A percentile compares a stretch with the other conserved stretches of the same genome.
These are phyloP conservation scores for Calonectria hawksworthii DNA, from an alignment of 2,329 filamentous ascomycete species.

Conservation along the genomic window DNA sequence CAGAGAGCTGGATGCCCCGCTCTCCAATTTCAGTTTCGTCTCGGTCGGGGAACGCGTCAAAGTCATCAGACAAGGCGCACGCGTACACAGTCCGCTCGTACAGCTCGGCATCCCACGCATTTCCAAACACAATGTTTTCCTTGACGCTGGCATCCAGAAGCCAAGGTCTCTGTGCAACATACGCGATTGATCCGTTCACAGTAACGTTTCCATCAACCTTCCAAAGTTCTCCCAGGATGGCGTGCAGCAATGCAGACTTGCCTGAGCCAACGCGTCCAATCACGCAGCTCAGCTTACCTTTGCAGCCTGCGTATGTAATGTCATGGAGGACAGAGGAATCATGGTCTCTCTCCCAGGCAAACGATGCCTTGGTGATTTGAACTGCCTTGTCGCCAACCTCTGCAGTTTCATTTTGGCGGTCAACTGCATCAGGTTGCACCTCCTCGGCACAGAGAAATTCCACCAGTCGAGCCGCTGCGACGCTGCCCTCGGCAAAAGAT, in stretches of 20 bases:
- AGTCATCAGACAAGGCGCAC: not conserved
- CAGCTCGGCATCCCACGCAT: not conserved
- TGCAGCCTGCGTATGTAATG: not conserved
- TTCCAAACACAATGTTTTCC: slow-evolving; percentile 11
- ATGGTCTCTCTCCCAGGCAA: not conserved
- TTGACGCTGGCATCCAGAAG: slow-evolving; percentile 11
- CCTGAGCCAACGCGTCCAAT: slow-evolving; percentile 7
- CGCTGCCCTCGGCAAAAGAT: not conserved
- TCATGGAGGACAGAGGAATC: not conserved
- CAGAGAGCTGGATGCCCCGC: slow-evolving; percentile 2
- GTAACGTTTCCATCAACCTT: not conserved
- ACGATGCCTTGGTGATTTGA: not conserved
- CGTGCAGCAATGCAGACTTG: slow-evolving; percentile 7
- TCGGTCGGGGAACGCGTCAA: not conserved
- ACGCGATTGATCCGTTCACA: slow-evolving; percentile 5
- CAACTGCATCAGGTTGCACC: not conserved
- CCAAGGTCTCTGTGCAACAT: slow-evolving; percentile 12
- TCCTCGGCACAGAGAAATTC: not conserved
- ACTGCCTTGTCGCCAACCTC: not conserved
- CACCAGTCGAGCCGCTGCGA: not conserved
- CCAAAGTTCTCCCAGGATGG: slow-evolving; percentile 7
- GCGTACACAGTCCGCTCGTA: not conserved
- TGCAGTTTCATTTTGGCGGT: not conserved
- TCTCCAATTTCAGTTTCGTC: slow-evolving; percentile 7
- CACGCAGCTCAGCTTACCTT: not conserved